A percentile compares a stretch with the other conserved stretches of the same genome.
These are phyloP conservation scores for Breynia disticha DNA, from an alignment of 441 rosid species.

Conservation along the genomic window DNA sequence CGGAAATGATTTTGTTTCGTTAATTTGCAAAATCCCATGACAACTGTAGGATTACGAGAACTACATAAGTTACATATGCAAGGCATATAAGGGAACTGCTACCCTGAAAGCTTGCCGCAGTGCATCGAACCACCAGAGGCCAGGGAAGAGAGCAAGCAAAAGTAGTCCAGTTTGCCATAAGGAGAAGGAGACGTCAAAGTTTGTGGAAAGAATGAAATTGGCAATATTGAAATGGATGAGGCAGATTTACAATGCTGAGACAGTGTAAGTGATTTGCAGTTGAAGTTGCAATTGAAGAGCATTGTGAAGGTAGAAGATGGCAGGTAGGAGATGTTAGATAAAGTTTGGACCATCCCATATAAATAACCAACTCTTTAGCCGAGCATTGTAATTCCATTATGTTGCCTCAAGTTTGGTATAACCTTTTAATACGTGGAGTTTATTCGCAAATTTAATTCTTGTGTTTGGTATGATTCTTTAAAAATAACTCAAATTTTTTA, in stretches of 20 bases:
- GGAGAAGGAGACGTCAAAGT: conserved; percentile 20
- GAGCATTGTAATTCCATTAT: too few relatives aligned
- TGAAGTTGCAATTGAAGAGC: too few relatives aligned
- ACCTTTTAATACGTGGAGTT: too few relatives aligned
- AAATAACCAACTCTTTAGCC: too few relatives aligned
- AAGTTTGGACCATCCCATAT: too few relatives aligned
- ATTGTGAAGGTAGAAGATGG: too few relatives aligned
- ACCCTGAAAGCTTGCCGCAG: conserved; percentile 43
- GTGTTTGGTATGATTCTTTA: too few relatives aligned
- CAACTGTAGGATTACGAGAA: conserved; percentile 61
- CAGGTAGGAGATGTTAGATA: too few relatives aligned
- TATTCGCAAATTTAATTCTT: too few relatives aligned
- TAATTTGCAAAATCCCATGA: background rate
- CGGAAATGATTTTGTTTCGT: background rate
- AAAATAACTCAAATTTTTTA: too few relatives aligned
- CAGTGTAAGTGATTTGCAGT: background rate
- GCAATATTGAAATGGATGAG: conserved; percentile 21
- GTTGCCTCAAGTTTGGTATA: too few relatives aligned
- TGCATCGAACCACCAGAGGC: conserved; percentile 12
- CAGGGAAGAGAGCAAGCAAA: conserved; percentile 12
- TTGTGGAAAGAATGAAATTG: conserved; percentile 20
- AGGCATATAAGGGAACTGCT: conserved; percentile 50
- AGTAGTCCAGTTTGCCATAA: conserved; percentile 30
- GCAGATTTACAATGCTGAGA: conserved; percentile 8
- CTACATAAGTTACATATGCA: conserved; percentile 65